Percentiles rank a stretch among this genome's conserved stretches.
These are phyloP conservation scores for Platanthera zijinensis DNA, from an alignment of 106 monocot genomes.

Conservation along the genomic window DNA sequence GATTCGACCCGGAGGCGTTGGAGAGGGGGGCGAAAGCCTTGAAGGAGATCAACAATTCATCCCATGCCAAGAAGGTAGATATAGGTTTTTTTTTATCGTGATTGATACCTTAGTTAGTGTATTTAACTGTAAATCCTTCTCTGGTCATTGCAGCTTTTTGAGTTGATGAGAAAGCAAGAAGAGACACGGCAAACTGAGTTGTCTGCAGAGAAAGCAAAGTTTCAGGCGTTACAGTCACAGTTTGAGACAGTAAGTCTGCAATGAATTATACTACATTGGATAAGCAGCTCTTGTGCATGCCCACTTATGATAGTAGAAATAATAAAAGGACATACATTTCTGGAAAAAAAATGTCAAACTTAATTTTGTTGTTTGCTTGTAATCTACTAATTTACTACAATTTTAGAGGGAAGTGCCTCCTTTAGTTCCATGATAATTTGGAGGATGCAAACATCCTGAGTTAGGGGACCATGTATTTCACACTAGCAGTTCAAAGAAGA, in stretches of 20 bases:
- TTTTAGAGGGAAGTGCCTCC: too few species aligned
- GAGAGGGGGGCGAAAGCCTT: conserved; percentile 75
- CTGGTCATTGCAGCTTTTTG: conserved; percentile 53
- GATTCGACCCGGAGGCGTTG: conserved; percentile 89
- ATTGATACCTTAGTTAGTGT: neutral
- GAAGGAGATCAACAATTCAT: conserved; percentile 53
- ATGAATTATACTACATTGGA: neutral
- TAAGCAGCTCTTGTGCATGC: too few species aligned
- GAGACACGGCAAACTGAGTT: conserved; percentile 64
- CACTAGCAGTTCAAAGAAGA: neutral
- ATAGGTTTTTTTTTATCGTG: conserved; percentile 9
- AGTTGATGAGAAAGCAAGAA: conserved; percentile 80
- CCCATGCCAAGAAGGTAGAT: conserved; percentile 69
- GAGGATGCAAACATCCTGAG: neutral
- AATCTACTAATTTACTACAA: too few species aligned
- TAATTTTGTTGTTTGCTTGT: neutral
- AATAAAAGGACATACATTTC: neutral
- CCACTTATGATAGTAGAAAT: neutral
- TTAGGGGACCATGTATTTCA: neutral
- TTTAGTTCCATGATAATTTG: neutral
- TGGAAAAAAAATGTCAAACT: neutral
- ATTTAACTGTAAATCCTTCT: neutral
- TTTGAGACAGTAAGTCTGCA: conserved; percentile 59
- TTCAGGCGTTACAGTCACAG: conserved; percentile 58
- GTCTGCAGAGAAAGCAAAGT: conserved; percentile 55